A percentile compares a stretch with the other conserved stretches of the same genome.
phyloP scores from a whole-genome alignment of 768 basidiomycete genomes.

The Boletus rubescentipes region DNA sequence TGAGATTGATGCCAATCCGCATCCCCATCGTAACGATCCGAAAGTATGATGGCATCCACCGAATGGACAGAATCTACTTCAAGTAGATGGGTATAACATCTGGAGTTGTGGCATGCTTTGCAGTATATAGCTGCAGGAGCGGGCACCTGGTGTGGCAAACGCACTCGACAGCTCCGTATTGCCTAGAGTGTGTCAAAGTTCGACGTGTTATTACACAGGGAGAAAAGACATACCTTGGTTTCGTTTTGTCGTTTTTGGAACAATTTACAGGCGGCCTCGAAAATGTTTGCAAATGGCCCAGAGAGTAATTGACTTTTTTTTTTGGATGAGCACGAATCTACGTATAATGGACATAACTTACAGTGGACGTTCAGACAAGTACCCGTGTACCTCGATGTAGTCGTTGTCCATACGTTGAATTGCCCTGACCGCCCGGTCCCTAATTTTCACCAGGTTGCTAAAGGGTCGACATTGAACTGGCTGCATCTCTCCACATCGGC shows the following conservation, averaged over 20 bases:
- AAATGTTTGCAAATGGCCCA: constrained; percentile 27
- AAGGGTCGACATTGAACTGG: constrained; percentile 60
- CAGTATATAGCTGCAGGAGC: constrained; percentile 32
- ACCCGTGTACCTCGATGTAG: constrained; percentile 8
- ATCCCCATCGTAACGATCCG: constrained; percentile 17
- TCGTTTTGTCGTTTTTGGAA: constrained; percentile 17
- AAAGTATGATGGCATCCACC: constrained; percentile 34
- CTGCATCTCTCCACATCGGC: constrained; percentile 58
- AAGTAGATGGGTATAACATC: constrained; percentile 40
- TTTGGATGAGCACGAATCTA: constrained; percentile 6
- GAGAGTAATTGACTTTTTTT: constrained; percentile 24
- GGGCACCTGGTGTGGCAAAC: constrained; percentile 17
- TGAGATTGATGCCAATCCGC: constrained; percentile 39
- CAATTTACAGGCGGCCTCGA: constrained; percentile 33
- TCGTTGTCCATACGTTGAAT: constrained; percentile 20
- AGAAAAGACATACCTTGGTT: constrained; percentile 12
- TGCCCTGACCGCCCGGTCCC: constrained; percentile 38
- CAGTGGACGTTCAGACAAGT: constrained; percentile 20
- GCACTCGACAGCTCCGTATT: constrained; percentile 23
- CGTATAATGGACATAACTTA: constrained; percentile 15
- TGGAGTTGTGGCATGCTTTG: constrained; percentile 35
- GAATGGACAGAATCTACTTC: constrained; percentile 35
- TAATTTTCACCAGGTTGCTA: constrained; percentile 41
- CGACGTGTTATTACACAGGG: not conserved
- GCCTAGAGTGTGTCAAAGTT: constrained; percentile 7